Evolutionary conservation across 495 filamentous ascomycete genomes (phyloP), one percentile per base, ranked within the genome.

Genomic region (Penicillium flavigenum): DNA sequence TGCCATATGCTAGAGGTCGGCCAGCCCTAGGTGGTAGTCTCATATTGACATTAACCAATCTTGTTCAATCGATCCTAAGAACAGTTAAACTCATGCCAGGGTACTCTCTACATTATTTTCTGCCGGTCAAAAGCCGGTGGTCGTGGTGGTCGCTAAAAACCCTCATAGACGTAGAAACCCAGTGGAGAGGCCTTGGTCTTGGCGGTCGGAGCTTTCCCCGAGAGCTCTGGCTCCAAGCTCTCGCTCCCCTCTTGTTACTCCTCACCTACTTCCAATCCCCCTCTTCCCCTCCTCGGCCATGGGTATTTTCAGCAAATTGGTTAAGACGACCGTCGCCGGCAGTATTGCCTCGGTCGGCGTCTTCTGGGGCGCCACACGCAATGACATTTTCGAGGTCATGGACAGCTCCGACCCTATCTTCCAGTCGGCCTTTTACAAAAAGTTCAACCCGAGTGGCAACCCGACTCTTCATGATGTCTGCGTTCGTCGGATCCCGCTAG

Each of bases 361-460:
- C 43, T 80, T 78, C 65, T 72, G 74, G 63, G 66, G 68, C 20
- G 63, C 63, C 56, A 79, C 77, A 20, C 78, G 77, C 64, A 70
- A 80, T 51, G 73, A 72, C 62, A 59, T 61, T 56, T 75, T 80
- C 60, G 63, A 73, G 55, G 79, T 79, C 32, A 72, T 89, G 60
- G 71, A 79, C 47, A 57, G 70, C 45, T 69, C 74, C 66, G 87
- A 91, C 64, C 78, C 83, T n/a, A 75, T 88, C 60, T 84, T 85
- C 76, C 71, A 71, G 57, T 81, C 82, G 31, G 66, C 77, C 39
- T 67, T 76, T 54, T 87, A 79, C 72, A 63, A 69, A 5, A 79
- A 76, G 47, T 78, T 81, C 67, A 91, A 91, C 64, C 81, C 83
- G 7, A 79, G 81, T 44, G 64, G 74, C 22, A 88, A 88, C 72